Evolutionary conservation across 2,329 filamentous ascomycete genomes (phyloP), one percentile per base, ranked within the genome.

Genomic region (Aschersonia sp.): DNA sequence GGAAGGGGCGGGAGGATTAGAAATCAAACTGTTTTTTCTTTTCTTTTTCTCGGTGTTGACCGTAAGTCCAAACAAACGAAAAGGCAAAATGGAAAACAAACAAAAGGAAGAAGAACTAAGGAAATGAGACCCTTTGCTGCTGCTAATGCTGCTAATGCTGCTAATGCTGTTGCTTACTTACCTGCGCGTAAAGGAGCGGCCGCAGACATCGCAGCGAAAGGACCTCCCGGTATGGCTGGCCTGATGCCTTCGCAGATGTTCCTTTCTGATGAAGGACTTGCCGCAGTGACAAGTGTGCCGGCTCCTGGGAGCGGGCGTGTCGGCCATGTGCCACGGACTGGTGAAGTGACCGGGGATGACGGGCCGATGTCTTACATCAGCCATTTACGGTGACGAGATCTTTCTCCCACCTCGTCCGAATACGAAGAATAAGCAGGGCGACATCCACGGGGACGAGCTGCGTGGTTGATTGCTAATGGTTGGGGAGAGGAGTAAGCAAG

Each of bases 281-380:
- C 65, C 65, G 47, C 65, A 68, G 42, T 67, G 64, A 44, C 65
- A 68, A 6, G 55, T 48, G 55, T 63, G 61, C n/a, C 60, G 59
- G 46, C 53, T 49, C 29, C 47, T 42, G 12, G 41, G 41, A 14
- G 41, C 40, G 11, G 40, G 11, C 40, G 40, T 7, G 30, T 43
- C 30, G 9, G 42, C 29, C 30, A 30, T 32, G 22, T 43, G 42
- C 42, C 42, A 11, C 9, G 22, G 22, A 22, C 22, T 22, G 22
- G 22, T 22, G 22, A 22, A 22, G 22, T 22, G 22, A 22, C 22
- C 22, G 22, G 35, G 35, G 35, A 37, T 9, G 35, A 37, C 12
- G 35, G 35, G 8, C 35, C 8, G 35, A 12, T 8, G 8, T 37
- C 35, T 37, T 37, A 37, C 35, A 37, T 37, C 35, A 37, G 35